Conservation (phyloP, 352 stramenopile genomes). For the Globisporangium nodosum region DNA sequence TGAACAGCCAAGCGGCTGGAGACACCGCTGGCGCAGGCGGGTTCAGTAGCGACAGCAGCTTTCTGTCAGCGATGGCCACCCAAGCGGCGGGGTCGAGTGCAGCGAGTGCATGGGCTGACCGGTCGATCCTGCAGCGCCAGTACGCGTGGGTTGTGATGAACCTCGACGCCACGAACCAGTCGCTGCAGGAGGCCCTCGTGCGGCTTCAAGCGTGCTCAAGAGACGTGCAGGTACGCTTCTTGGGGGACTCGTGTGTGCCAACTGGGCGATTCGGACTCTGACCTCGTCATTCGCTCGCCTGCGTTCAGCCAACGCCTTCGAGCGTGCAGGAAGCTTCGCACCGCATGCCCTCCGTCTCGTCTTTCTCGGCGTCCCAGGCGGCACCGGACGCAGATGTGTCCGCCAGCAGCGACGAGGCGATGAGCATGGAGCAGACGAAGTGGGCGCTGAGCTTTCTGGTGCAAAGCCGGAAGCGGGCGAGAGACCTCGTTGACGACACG, state of each 20-base stretch:
- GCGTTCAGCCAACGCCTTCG: no score
- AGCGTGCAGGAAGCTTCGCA: neutral
- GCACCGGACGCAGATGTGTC: neutral
- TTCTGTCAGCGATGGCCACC: slow-evolving; percentile 13
- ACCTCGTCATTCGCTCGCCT: no score
- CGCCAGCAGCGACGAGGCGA: slow-evolving; percentile 9
- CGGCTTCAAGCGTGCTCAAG: slow-evolving; percentile 48
- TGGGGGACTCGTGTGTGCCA: no score
- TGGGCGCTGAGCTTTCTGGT: slow-evolving; percentile 61
- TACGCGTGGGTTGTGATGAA: slow-evolving; percentile 67
- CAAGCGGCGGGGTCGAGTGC: slow-evolving; percentile 4
- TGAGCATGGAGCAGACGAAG: slow-evolving; percentile 50
- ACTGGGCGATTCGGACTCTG: no score
- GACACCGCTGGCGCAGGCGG: neutral
- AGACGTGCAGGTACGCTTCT: slow-evolving; percentile 1
- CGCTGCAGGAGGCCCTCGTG: slow-evolving; percentile 47
- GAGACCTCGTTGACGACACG: slow-evolving; percentile 7
- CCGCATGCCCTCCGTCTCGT: neutral
- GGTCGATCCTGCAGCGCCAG: slow-evolving; percentile 41
- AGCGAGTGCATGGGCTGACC: slow-evolving; percentile 22
- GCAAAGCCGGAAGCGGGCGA: slow-evolving; percentile 24
- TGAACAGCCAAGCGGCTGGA: slow-evolving; percentile 36
- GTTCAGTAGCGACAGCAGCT: neutral
- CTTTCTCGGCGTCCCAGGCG: no score
- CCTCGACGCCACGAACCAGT: slow-evolving; percentile 55